Conservation (phyloP, 176 grass and related monocot genomes). For the Zoysia japonica region DNA sequence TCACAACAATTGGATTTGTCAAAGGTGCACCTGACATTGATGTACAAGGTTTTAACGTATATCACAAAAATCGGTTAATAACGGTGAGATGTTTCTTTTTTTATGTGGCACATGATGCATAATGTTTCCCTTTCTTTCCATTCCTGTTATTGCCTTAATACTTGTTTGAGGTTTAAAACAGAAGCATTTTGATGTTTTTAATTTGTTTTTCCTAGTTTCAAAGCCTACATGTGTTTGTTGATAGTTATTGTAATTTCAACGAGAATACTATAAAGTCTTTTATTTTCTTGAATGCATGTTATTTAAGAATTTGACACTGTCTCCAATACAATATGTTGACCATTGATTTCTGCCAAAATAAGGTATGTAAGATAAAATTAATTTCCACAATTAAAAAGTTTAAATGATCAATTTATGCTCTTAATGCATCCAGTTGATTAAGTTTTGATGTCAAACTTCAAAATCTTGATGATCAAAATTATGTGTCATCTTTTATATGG, state of each 20-base stretch:
- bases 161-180: neutral
- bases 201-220: neutral
- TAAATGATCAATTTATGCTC: too few relatives aligned
- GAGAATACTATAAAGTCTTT: too few relatives aligned
- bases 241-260: constrained; percentile 1
- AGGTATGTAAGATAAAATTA: too few relatives aligned
- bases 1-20: constrained; percentile 91
- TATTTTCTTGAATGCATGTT: too few relatives aligned
- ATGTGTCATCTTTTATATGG: constrained; percentile 7
- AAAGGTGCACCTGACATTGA: constrained; percentile 90
- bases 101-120: constrained; percentile 26
- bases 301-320: too few relatives aligned
- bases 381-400: too few relatives aligned
- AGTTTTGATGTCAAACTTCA: too few relatives aligned
- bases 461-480: too few relatives aligned
- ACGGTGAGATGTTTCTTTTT: constrained; percentile 56
- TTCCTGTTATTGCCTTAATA: constrained; percentile 1
- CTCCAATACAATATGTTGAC: too few relatives aligned
- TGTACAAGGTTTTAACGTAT: constrained; percentile 94
- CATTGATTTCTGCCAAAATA: too few relatives aligned
- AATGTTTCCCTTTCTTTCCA: constrained; percentile 23
- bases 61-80: constrained; percentile 98
- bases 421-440: too few relatives aligned
- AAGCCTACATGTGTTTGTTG: neutral
- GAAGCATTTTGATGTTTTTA: neutral